Base-by-base conservation (phyloP, 164 flowering plant species). In the Magnolia kwangsiensis region DNA sequence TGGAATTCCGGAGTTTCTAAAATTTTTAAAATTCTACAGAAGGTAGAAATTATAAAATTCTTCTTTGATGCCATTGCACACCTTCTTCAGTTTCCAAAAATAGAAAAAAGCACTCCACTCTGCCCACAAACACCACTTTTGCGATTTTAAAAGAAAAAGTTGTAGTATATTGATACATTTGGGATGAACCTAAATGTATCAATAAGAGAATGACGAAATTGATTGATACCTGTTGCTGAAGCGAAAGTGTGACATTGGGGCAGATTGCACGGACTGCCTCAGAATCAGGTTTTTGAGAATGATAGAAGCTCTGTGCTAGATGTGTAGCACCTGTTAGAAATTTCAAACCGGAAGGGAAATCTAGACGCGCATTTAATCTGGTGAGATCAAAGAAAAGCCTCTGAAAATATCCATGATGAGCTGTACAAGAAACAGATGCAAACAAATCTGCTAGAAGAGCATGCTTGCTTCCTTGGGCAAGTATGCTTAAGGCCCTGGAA, bases 321-420 rank as follows among this genome's bases (percentile, higher is more conserved):
- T 59, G 83, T 20, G 86, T 69, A 63, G 89, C 87, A 24, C 92
- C 92, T 13, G 85, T 75, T 63, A 93, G 69, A 81, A 95, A 86
- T 72, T 81, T 87, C 5, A 89, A 84, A 66, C 93, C 94, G 58
- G 94, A 90, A 80, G 92, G 89, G 71, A 90, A 86, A 82, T 95
- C 94, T 72, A 91, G 63, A 24, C 91, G 87, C 55, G 85, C 88
- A 84, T 87, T 78, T 74, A 91, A 71, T 45, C 88, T 85, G 16
- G 97, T 92, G 72, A 95, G 96, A 85, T 95, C 98, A 7, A 88
- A 76, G 84, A 88, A 88, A 20, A 78, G 83, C 85, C 87, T 91
- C 63, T 95, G 98, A 82, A 95, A 93, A 79, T 88, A 88, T 72
- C 98, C 98, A 81, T 87, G 87, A 84, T 93, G 98, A 64, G 94